A percentile compares a stretch with the other conserved stretches of the same genome.
phyloP scores from a whole-genome alignment of 1,284 basidiomycete species.

The Phlebopus sp. region DNA sequence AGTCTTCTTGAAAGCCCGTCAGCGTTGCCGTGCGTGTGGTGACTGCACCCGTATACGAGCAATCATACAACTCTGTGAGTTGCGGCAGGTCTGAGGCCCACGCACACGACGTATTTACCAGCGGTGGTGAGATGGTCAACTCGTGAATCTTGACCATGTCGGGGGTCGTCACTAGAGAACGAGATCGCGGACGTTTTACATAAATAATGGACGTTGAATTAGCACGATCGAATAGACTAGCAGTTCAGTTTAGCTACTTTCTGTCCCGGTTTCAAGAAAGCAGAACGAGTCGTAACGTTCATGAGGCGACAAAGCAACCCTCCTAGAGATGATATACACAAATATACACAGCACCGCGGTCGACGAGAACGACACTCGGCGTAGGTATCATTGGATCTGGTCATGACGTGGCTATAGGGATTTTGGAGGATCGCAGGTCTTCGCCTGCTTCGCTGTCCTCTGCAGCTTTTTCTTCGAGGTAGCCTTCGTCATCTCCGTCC shows the following conservation, averaged over 20 bases:
- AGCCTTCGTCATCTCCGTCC: slow-evolving; percentile 47
- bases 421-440: slow-evolving; percentile 4
- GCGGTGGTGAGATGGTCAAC: slow-evolving; percentile 49
- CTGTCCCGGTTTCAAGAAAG: slow-evolving; percentile 21
- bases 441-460: slow-evolving; percentile 9
- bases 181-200: no score
- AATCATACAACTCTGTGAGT: slow-evolving; percentile 61
- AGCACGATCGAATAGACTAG: no score
- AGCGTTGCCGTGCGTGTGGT: slow-evolving; percentile 73
- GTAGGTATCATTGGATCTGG: neutral
- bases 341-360: neutral
- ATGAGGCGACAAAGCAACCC: slow-evolving; percentile 12
- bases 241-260: no score
- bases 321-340: slow-evolving; percentile 9
- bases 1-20: slow-evolving; percentile 62
- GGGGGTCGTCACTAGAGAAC: neutral
- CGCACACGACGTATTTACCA: slow-evolving; percentile 74
- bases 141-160: slow-evolving; percentile 38
- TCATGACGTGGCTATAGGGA: slow-evolving; percentile 1
- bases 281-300: slow-evolving; percentile 23
- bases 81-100: slow-evolving; percentile 72
- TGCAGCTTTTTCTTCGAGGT: slow-evolving; percentile 30
- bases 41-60: slow-evolving; percentile 67
- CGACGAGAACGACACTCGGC: slow-evolving; percentile 4
- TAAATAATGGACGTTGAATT: no score